Evolutionary conservation across 352 stramenopile species (phyloP), one percentile per base, ranked within the genome.

Genomic region (Halophytophthora polymorphica): DNA sequence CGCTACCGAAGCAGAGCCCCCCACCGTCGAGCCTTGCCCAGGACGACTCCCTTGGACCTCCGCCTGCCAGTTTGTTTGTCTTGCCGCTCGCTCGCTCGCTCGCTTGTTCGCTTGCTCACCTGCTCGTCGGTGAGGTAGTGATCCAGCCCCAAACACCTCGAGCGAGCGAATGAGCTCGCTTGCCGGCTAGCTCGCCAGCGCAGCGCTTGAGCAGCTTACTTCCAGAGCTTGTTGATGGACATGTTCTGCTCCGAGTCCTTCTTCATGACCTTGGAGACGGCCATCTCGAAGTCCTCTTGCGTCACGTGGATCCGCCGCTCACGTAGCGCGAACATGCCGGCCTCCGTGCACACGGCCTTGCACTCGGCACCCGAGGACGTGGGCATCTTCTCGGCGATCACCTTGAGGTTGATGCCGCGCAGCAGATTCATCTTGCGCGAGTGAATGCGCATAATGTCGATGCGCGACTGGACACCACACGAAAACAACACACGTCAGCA

Each of bases 241-340:
- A 99, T 98, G 76, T 91, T 91, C 60, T 88, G 78, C 62, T 99
- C 97, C 47, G 86, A 93, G 62, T 99, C 97, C 82, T 99, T 99
- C 96, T 99, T 99, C 97, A 99, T 99, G 53, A 99, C 97, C 88
- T 99, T 99, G 47, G 91, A 97, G 21, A 99, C 97, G 11, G 97
- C 96, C 97, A 99, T 99, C 73, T 99, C 96, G 73, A 99, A 99
- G 80, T 99, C 97, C 81, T 99, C 97, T 69, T 99, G 97, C 22
- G 97, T 99, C 21, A 99, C 97, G 81, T 99, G 97, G 47, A 99
- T 98, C 53, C 97, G 88, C 58, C 97, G 88, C 81, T 99, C 97
- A 58, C 97, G 84, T 36, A 99, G 73, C n/a, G 97, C 97, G 85
- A 99, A 99, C 97, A 99, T 99, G 44, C 97, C 97, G 13, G 97